phyloP scores from a whole-genome alignment of 257 asterid genomes.

The Gentiana straminea region DNA sequence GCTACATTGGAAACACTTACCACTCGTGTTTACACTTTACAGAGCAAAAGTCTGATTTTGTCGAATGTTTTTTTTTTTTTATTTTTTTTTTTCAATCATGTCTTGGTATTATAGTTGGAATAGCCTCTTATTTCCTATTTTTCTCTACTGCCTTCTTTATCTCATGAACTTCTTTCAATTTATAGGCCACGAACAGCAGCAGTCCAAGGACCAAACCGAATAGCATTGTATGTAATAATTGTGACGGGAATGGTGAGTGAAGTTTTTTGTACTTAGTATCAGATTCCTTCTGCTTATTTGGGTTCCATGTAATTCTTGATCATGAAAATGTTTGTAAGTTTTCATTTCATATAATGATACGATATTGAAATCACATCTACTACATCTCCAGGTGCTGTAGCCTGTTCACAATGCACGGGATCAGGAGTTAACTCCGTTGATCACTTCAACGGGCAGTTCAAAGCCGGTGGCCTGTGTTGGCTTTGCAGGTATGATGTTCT shows the following conservation, averaged over 20 bases:
- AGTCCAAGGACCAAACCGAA: slow-evolving; percentile 10
- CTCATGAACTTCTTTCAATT: neutral
- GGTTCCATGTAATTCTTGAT: neutral
- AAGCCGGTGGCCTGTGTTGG: slow-evolving; percentile 87
- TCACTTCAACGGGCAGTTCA: slow-evolving; percentile 84
- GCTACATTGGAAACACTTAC: no score
- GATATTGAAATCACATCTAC: neutral
- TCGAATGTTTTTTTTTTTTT: no score
- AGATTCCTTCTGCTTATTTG: neutral
- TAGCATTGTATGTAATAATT: slow-evolving; percentile 22
- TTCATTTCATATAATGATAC: no score
- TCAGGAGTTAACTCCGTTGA: slow-evolving; percentile 58
- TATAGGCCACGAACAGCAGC: slow-evolving; percentile 18
- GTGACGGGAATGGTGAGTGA: slow-evolving; percentile 33
- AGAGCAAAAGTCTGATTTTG: no score
- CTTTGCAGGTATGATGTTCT: slow-evolving; percentile 59
- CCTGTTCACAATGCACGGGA: slow-evolving; percentile 71
- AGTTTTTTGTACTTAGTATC: neutral
- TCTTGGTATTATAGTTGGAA: no score
- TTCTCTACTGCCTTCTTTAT: neutral
- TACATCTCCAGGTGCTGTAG: slow-evolving; percentile 35
- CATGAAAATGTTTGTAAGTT: no score
- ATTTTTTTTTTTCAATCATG: no score
- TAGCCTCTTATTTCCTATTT: neutral
- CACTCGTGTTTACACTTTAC: no score